phyloP scores from a whole-genome alignment of 257 asterid species.

The Solanum infundibuliforme region DNA sequence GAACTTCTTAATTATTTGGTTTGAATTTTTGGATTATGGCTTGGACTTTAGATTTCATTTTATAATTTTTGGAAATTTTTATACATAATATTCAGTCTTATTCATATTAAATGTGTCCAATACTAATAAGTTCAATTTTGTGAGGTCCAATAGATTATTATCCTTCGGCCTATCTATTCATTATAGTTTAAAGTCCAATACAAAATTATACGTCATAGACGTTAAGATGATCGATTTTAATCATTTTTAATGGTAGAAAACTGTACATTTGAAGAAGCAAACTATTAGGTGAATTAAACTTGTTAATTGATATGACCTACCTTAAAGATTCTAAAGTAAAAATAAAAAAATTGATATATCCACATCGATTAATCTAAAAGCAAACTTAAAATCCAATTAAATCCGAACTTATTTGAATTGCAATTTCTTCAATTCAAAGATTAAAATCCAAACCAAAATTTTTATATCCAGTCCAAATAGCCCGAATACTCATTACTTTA shows the following conservation, averaged over 20 bases:
- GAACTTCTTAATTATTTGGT: background rate
- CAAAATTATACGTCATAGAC: no score
- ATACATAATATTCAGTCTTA: background rate
- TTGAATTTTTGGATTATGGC: no score
- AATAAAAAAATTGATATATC: background rate
- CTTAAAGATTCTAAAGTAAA: background rate
- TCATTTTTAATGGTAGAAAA: no score
- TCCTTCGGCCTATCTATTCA: rapidly evolving
- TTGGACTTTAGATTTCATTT: no score
- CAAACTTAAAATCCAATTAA: no score
- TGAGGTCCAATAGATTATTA: background rate
- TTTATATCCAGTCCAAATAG: background rate
- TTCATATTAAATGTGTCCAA: background rate
- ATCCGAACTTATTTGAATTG: background rate
- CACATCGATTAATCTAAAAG: no score
- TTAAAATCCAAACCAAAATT: no score
- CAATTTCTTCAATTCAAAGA: background rate
- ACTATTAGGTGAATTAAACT: no score
- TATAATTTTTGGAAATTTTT: no score
- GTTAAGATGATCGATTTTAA: background rate
- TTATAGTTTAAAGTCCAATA: no score
- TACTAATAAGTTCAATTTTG: background rate
- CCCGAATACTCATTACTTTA: background rate
- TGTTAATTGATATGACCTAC: background rate
- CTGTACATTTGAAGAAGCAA: background rate